Base-by-base conservation (phyloP, 2,329 filamentous ascomycete genomes). In the Phoma sp. region DNA sequence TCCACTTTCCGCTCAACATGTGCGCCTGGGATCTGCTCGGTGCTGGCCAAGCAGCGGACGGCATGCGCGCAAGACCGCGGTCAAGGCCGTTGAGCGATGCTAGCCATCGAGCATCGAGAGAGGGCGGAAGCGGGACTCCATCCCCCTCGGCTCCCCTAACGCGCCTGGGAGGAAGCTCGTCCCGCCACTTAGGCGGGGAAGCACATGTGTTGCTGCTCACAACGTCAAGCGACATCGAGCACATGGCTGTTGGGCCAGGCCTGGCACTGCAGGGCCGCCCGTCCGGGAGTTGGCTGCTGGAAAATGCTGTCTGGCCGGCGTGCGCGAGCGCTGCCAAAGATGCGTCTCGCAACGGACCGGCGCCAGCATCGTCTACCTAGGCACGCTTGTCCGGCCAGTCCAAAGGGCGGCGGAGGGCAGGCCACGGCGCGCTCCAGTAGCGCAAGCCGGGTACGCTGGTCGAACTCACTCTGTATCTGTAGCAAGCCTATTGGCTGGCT, bases 401-500 rank as follows among this genome's bases (percentile, higher is more conserved):
- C 52, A 38, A 60, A 58, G 46, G 43, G 53, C 60, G 62, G 29
- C n/a, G 13, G 17, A 43, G 59, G 62, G 64, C 67, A 68, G 65
- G 65, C 60, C 69, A 59, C 63, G 51, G 46, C 53, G 64, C 64
- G 67, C 68, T 71, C 68, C 55, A 60, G 57, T 61, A 63, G 58
- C 62, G 64, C 68, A 44, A 22, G 53, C 70, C 62, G 55, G 64
- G 54, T 57, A 63, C 68, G 68, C 22, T 45, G 40, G 37, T 73
- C 65, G 64, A 72, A 70, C 68, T 60, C 65, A 69, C 70, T 71
- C 62, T 63, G 66, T 64, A 51, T 71, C 62, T 63, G 66, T 64
- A 51, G 62, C 60, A 60, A 66, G 66, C 69, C 65, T 62, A 74
- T 74, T 74, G 70, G 72, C 38, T 57, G 61, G 57, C 38, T 31